Evolutionary conservation across 495 filamentous ascomycete species (phyloP), one percentile per base, ranked within the genome.

Genomic region (Xanthoparmelia taractica): DNA sequence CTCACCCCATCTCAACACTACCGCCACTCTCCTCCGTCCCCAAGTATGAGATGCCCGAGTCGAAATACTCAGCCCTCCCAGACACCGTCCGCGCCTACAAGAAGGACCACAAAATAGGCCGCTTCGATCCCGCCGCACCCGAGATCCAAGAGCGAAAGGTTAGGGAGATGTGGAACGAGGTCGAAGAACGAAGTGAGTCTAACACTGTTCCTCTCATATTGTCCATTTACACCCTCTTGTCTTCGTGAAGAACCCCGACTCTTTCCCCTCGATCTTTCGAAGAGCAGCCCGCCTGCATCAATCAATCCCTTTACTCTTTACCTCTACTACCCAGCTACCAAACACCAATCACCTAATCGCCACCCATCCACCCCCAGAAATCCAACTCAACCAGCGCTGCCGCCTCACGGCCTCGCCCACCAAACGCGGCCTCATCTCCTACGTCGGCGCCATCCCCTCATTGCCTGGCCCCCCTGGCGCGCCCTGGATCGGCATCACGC

Each of bases 51-150:
- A 85, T 98, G 74, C 90, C 92, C 25, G 75, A 80, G 36, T 83
- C 87, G 25, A 85, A 90, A 61, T 98, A 98, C 77, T 89, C 89
- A 69, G 82, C 84, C 60, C 90, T 90, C 61, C 76, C 85, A 33
- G 88, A 96, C 75, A 92, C 87, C 31, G 94, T 98, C 20, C 81
- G 96, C 47, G 89, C 91, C 13, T 97, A 90, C 90, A 98, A 98
- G 78, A 90, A 88, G 75, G 80, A 85, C 27, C 85, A 96, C 68
- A 90, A 96, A 69, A 82, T 98, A 29, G 94, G 94, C 43, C 91
- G 94, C 36, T 98, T 98, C 75, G 92, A 97, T 71, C 94, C 94
- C 4, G 81, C 83, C 68, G 89, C 92, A 8, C 85, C 88, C 37
- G 74, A 80, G 27, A 65, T 85, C 29, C 84, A 91, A 67, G 79